Evolutionary conservation across 2,329 filamentous ascomycete species (phyloP), one percentile per base, ranked within the genome.

Genomic region (Monosporascus sp.): DNA sequence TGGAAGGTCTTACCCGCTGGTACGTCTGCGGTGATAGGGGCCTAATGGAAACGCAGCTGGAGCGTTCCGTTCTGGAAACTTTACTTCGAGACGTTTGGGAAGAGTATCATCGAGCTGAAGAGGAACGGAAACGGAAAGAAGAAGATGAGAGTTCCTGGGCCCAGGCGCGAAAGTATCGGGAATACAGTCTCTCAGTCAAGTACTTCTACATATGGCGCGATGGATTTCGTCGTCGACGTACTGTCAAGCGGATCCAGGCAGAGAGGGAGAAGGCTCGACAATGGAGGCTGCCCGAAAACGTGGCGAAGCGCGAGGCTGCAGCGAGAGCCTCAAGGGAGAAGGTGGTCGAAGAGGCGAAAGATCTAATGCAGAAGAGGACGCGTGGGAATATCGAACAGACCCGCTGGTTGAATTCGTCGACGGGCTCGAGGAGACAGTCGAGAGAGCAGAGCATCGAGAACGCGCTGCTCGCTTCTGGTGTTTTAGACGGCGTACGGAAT

Each of bases 131-230:
- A 48, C 68, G 64, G 20, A 72, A 67, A 47, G 78, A 80, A 52
- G 78, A 81, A 59, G 78, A 82, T 41, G 73, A 74, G 6, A 64
- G 56, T 61, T 77, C 61, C 45, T 77, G 65, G 71, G 72, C 72
- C 2, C 68, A 78, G 50, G 79, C 79, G 15, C 69, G 72, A 17
- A 65, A 70, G n/a, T 81, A 78, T 58, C 73, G 77, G 38, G 61
- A 59, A 3, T 76, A 79, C 61, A 81, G 72, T 51, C 69, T 84
- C 31, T 68, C 71, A 14, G 68, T 82, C 54, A 81, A 77, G 48
- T 84, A 73, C 63, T 82, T 83, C 55, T 82, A 83, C 59, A 71
- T 71, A 18, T 85, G 81, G 81, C 77, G 74, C 48, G 65, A 76
- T 15, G 73, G 68, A 39, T 78, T 76, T 8, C 73, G 79, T 14